These are phyloP conservation scores for Aspergillus hancockii DNA, from an alignment of 495 filamentous ascomycete genomes.

Conservation along the genomic window DNA sequence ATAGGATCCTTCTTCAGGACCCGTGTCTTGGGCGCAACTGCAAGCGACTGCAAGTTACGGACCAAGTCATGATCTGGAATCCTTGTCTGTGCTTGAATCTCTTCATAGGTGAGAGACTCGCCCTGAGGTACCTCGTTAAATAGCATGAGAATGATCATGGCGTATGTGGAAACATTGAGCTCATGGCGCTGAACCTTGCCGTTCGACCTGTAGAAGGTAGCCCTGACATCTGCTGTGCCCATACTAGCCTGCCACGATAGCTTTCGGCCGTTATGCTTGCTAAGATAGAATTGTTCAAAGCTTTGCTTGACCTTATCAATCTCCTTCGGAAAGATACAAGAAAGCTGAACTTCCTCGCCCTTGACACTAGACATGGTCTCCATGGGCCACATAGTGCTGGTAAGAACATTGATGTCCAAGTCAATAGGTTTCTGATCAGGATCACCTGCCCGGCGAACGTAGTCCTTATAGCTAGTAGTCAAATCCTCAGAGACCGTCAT, in stretches of 20 bases:
- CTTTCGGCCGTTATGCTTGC: constrained; percentile 80
- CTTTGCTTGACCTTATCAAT: constrained; percentile 78
- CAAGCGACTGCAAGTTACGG: constrained; percentile 80
- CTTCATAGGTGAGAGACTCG: constrained; percentile 73
- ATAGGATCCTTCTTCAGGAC: constrained; percentile 82
- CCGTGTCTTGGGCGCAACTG: constrained; percentile 80
- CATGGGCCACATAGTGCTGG: constrained; percentile 91
- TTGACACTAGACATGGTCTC: constrained; percentile 72
- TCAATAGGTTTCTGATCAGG: constrained; percentile 70
- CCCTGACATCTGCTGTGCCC: constrained; percentile 86
- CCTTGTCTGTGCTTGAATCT: constrained; percentile 78
- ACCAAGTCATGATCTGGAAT: constrained; percentile 79
- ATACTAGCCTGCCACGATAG: constrained; percentile 82
- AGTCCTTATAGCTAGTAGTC: constrained; percentile 69
- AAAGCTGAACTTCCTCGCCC: constrained; percentile 51
- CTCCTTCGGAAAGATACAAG: constrained; percentile 70
- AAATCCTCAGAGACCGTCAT: constrained; percentile 89
- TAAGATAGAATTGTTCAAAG: constrained; percentile 87
- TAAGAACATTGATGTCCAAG: constrained; percentile 80
- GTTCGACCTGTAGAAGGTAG: constrained; percentile 71
- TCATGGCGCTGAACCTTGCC: constrained; percentile 80
- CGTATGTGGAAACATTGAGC: constrained; percentile 88
- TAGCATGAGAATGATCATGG: constrained; percentile 83
- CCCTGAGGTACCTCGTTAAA: constrained; percentile 78
- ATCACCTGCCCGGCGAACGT: constrained; percentile 65